Evolutionary conservation across 352 stramenopile species (phyloP), one percentile per base, ranked within the genome.

Genomic region (Phytophthora nicotianae): DNA sequence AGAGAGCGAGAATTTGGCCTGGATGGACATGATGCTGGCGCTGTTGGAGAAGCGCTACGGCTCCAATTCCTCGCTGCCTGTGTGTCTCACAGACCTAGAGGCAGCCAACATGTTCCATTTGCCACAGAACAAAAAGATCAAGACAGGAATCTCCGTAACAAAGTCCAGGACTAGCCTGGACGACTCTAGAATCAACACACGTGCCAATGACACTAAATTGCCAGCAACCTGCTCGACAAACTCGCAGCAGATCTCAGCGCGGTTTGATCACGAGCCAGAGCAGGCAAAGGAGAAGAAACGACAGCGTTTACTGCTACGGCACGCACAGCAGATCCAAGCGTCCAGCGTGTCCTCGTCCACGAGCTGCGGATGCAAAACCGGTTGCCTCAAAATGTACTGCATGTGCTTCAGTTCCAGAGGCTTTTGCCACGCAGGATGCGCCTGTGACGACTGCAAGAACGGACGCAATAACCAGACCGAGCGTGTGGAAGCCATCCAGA

Each of bases 311-410:
- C 49, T 90, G 38, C 57, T 79, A 5, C 79, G 77, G 1, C 74
- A 89, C 49, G 86, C 86, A 1, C 72, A 86, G 57, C 79, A 89
- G 61, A 83, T 95, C 53, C 83, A 93, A 47, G 77, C 81, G 49
- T 76, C 81, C 27, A 92, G 83, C 47, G 71, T 88, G n/a, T 62
- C 75, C 0, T 94, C 86, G 7, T 86, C 74, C n/a, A 81, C 79
- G 23, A 88, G 79, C 63, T 94, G 86, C 49, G 86, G 86, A 24
- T 94, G 86, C 78, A 94, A 94, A 72, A 94, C 82, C 2, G 86
- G 86, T 13, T 94, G 86, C 50, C 69, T 94, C 23, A 94, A 94
- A 69, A 89, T 94, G 81, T 94, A 93, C 60, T 95, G 86, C 57
- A 78, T 89, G 29, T 95, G 86, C 64, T 95, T 95, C 53, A 90